These are phyloP conservation scores for Paxillus ammoniavirescens DNA, from an alignment of 768 basidiomycete genomes.

Conservation along the genomic window DNA sequence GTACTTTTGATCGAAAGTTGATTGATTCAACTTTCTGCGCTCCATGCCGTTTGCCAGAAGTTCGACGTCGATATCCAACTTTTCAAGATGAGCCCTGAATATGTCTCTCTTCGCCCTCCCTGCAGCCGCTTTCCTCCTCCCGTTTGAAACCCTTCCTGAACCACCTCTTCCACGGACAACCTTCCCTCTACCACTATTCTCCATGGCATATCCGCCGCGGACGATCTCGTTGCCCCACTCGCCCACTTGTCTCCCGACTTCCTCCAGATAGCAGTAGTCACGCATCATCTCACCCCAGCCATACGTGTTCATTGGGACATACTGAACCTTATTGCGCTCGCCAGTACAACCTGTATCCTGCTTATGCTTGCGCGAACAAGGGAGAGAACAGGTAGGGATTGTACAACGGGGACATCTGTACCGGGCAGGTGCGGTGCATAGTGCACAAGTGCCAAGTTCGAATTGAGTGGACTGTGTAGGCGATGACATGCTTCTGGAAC, in stretches of 20 bases:
- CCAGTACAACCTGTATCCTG: conserved; percentile 60
- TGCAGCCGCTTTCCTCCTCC: conserved; percentile 32
- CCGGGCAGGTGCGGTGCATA: conserved; percentile 52
- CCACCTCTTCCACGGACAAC: conserved; percentile 18
- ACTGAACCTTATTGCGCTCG: conserved; percentile 67
- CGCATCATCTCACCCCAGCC: conserved; percentile 86
- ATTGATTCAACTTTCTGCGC: conserved; percentile 72
- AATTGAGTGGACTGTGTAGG: conserved; percentile 16
- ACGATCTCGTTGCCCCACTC: conserved; percentile 74
- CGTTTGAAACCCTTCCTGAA: conserved; percentile 21
- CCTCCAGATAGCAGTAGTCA: conserved; percentile 87
- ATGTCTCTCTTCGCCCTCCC: conserved; percentile 57
- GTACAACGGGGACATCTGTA: conserved; percentile 83
- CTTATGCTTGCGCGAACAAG: conserved; percentile 73
- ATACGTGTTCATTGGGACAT: conserved; percentile 81
- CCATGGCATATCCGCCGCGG: conserved; percentile 50
- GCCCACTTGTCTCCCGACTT: conserved; percentile 69
- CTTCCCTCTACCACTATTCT: conserved; percentile 20
- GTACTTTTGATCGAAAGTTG: conserved; percentile 80
- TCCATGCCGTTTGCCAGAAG: conserved; percentile 84
- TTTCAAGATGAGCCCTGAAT: conserved; percentile 66
- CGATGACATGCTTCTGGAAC: neutral
- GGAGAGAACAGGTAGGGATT: conserved; percentile 68
- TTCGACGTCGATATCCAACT: conserved; percentile 70
- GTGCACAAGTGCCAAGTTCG: conserved; percentile 39